A percentile compares a stretch with the other conserved stretches of the same genome.
These are phyloP conservation scores for Botryotinia globosa DNA, from an alignment of 2,329 filamentous ascomycete species.

Conservation along the genomic window DNA sequence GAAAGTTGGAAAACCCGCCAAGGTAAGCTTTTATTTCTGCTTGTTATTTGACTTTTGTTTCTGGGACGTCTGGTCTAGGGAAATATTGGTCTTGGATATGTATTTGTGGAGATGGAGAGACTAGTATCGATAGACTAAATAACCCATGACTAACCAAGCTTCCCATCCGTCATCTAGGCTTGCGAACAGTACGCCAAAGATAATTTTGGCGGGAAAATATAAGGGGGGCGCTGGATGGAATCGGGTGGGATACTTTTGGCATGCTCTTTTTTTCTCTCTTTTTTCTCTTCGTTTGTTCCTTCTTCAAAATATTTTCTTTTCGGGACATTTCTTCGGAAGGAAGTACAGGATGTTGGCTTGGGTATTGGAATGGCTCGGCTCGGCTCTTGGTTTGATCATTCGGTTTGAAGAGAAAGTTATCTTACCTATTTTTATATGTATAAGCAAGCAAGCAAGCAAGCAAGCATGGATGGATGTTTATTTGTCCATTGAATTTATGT, in stretches of 20 bases:
- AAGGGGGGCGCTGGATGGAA: slow-evolving; percentile 7
- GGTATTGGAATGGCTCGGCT: neutral
- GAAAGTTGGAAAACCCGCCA: slow-evolving; percentile 96
- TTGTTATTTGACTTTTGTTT: neutral
- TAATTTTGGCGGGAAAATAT: slow-evolving; percentile 58
- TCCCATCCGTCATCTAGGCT: slow-evolving; percentile 49
- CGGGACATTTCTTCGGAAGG: neutral
- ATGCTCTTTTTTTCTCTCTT: neutral
- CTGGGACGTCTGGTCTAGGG: neutral
- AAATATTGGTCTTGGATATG: neutral
- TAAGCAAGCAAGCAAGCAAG: neutral
- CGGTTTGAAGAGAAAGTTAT: neutral
- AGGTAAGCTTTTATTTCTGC: slow-evolving; percentile 52
- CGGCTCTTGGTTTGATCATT: neutral
- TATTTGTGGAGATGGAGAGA: neutral
- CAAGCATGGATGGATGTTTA: neutral
- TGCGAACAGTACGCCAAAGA: slow-evolving; percentile 96
- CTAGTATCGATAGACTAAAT: neutral
- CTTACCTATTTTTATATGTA: neutral
- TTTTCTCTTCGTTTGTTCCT: neutral
- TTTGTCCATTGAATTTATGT: neutral
- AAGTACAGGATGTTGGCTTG: neutral
- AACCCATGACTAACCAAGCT: neutral
- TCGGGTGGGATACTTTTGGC: neutral
- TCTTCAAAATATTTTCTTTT: neutral